These are phyloP conservation scores for Metschnikowia henanensis DNA, from an alignment of 805 yeast genomes.

Conservation along the genomic window DNA sequence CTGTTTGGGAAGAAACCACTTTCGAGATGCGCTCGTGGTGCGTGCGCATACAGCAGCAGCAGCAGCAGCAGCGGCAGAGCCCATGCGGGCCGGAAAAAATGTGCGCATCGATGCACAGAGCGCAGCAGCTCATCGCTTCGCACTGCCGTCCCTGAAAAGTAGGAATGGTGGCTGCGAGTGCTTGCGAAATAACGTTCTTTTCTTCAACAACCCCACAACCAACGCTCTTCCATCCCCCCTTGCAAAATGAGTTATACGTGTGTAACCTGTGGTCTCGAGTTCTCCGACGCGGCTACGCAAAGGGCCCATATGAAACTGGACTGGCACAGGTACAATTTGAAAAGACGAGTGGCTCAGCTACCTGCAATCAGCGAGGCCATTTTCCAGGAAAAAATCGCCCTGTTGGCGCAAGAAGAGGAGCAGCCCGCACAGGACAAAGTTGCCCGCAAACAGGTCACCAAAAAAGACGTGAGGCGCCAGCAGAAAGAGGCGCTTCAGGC, in stretches of 20 bases:
- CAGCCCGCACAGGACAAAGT: conserved; percentile 11
- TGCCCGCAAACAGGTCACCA: conserved; percentile 34
- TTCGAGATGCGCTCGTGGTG: too few relatives aligned
- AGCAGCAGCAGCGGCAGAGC: background rate
- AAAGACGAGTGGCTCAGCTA: conserved; percentile 41
- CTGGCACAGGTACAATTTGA: conserved; percentile 47
- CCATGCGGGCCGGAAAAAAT: background rate
- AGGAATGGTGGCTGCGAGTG: background rate
- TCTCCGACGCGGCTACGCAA: conserved; percentile 39
- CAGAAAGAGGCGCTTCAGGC: conserved; percentile 50
- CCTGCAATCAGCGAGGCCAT: conserved; percentile 26
- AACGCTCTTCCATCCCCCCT: background rate
- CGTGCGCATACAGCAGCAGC: too few relatives aligned
- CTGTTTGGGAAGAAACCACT: too few relatives aligned
- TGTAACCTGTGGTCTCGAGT: conserved; percentile 41
- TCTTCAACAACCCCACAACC: too few relatives aligned
- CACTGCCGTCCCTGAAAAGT: background rate
- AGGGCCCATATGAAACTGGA: conserved; percentile 45
- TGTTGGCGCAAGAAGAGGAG: conserved; percentile 21
- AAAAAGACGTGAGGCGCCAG: conserved; percentile 50
- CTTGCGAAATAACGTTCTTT: too few relatives aligned
- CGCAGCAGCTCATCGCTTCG: background rate
- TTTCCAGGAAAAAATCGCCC: conserved; percentile 24
- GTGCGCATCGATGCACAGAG: background rate
- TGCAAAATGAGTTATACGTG: conserved; percentile 24